Conservation (phyloP, 176 grass and related monocot genomes). For the Carex cristatella region DNA sequence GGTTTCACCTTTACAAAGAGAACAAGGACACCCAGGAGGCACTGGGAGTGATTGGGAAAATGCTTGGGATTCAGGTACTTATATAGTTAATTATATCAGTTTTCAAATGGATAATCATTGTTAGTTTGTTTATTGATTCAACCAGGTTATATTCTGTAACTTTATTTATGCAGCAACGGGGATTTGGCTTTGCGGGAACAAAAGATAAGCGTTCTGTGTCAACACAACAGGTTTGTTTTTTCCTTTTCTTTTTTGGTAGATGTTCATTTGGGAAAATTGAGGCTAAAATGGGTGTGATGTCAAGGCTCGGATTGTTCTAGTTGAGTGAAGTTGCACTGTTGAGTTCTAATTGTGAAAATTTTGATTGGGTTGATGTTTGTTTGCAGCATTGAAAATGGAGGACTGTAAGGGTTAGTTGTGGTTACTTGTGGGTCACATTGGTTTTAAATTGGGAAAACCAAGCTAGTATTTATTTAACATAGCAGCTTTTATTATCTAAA, state of each 20-base stretch:
- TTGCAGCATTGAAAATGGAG: neutral
- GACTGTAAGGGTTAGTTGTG: neutral
- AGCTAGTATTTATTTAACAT: neutral
- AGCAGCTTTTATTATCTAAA: neutral
- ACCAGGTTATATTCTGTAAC: conserved; percentile 25
- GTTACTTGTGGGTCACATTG: neutral
- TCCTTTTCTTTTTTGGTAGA: neutral
- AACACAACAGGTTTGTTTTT: conserved; percentile 58
- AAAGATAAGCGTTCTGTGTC: conserved; percentile 92
- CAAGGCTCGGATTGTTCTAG: neutral
- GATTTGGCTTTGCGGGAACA: conserved; percentile 96
- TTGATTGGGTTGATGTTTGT: neutral
- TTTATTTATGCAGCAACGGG: conserved; percentile 46
- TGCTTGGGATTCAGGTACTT: conserved; percentile 84
- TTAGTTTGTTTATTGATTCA: neutral
- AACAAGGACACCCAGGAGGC: conserved; percentile 97
- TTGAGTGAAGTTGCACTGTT: neutral
- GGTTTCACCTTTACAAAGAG: conserved; percentile 95
- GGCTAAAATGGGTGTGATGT: neutral
- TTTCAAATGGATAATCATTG: conserved; percentile 12
- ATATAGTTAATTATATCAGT: neutral
- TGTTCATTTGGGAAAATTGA: neutral
- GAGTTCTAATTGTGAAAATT: neutral
- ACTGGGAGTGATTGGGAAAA: conserved; percentile 86
- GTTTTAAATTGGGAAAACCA: neutral